Evolutionary conservation across 805 yeast genomes (phyloP), one percentile per base, ranked within the genome.

Genomic region (Teunomyces tritomae): DNA sequence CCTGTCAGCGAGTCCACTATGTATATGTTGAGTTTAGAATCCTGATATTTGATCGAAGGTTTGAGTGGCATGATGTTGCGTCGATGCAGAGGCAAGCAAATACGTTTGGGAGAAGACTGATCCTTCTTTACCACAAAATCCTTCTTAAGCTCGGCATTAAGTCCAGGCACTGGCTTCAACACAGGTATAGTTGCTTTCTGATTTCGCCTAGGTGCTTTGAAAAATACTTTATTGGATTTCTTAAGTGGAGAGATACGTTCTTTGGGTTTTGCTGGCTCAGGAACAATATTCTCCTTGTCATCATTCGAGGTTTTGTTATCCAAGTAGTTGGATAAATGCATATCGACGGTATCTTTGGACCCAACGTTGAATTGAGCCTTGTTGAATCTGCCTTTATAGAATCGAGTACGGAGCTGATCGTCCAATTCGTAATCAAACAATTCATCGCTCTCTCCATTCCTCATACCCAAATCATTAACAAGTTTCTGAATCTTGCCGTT

Each of bases 1-100:
- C 87, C 87, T 33, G 83, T 80, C 57, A 82, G 77, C 5, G 87
- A 75, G 53, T 83, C 84, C 28, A 84, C 87, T 39, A 83, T 64
- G 54, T 76, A 72, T 41, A 80, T 80, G 28, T 59, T 58, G 10
- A 53, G 46, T 11, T 51, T 48, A 17, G 53, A 33, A n/a, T 54
- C 48, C 26, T 52, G 48, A 43, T 56, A 49, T 46, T 60, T 62
- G 17, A 71, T 53, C 24, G 63, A 54, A 7, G 82, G 72, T 51
- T 57, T 70, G 3, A 61, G 55, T 1, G 68, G 65, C 28, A 54
- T 57, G 3, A 54, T 43, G 6, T 46, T 47, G 40, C 48, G 44
- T 20, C 59, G n/a, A 46, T 65, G 66, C 29, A 57, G 63, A 3
- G 84, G 84, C 6, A 67, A 61, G 52, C 82, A 78, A 6, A 70